Percentiles rank a stretch among this genome's conserved stretches.
phyloP scores from a whole-genome alignment of 345 rosid species.

The Eucalyptus tenuipes region DNA sequence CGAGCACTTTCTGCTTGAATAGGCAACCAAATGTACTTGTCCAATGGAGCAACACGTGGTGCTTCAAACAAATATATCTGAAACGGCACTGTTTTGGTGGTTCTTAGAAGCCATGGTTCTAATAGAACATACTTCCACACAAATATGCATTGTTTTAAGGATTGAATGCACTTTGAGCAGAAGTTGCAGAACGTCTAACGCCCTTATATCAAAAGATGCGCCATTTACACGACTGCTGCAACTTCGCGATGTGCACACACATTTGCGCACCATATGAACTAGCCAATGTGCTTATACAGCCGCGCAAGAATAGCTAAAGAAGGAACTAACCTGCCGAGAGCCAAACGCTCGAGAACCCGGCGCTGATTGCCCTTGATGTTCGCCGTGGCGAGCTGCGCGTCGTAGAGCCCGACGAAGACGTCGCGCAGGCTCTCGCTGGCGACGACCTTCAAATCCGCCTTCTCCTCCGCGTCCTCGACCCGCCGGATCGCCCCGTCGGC shows the following conservation, averaged over 20 bases:
- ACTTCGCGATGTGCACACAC: not conserved
- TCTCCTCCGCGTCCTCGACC: conserved; percentile 5
- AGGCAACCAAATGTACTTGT: not conserved
- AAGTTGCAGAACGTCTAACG: not conserved
- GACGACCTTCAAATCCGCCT: not conserved
- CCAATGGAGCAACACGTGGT: not conserved
- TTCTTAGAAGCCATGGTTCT: not conserved
- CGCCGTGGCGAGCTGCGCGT: not conserved
- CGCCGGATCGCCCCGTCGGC: not conserved
- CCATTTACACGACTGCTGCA: not conserved
- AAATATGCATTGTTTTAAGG: not conserved
- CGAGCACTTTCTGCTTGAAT: not conserved
- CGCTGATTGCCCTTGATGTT: not conserved
- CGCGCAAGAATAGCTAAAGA: not conserved
- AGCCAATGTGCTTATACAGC: not conserved
- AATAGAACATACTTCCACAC: not conserved
- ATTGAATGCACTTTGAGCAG: not conserved
- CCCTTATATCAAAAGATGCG: not conserved
- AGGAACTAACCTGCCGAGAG: not conserved
- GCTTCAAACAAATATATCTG: not conserved
- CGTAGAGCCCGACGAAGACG: conserved; percentile 9
- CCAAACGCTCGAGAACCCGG: conserved; percentile 5
- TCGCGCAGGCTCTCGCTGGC: conserved; percentile 7
- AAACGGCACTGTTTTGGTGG: not conserved
- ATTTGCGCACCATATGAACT: not conserved